These are phyloP conservation scores for Diaporthe velutina DNA, from an alignment of 2,329 filamentous ascomycete genomes.

Conservation along the genomic window DNA sequence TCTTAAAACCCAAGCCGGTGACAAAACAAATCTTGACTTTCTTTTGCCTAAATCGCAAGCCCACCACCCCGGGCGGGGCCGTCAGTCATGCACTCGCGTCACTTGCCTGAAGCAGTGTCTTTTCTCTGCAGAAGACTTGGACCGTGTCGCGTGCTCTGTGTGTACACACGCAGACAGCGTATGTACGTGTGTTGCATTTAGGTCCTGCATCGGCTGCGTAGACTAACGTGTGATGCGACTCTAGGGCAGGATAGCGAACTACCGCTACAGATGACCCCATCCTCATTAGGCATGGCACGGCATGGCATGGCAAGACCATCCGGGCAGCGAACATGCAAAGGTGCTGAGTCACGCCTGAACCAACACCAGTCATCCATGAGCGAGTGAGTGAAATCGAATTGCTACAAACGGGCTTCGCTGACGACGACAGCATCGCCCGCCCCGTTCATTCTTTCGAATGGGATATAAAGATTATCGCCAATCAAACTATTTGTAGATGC, in stretches of 20 bases:
- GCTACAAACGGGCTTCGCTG: not conserved
- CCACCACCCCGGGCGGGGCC: too few relatives aligned
- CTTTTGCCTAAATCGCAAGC: slow-evolving; percentile 20
- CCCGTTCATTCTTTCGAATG: not conserved
- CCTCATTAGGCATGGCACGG: not conserved
- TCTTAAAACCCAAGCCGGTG: not conserved
- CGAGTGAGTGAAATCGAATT: not conserved
- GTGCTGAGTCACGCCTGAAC: not conserved
- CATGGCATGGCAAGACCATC: not conserved
- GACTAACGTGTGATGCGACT: slow-evolving; percentile 3
- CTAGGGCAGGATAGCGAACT: not conserved
- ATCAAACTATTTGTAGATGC: not conserved
- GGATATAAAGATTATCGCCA: not conserved
- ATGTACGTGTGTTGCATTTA: not conserved
- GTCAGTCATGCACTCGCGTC: not conserved
- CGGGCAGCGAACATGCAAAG: not conserved
- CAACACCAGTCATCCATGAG: not conserved
- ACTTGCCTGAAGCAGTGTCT: not conserved
- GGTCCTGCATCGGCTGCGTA: not conserved
- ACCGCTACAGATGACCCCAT: not conserved
- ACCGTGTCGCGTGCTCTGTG: slow-evolving; percentile 5
- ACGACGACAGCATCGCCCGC: not conserved
- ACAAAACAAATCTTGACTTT: not conserved
- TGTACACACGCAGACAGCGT: not conserved
- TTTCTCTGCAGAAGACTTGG: not conserved